Evolutionary conservation across 331 rosid species (phyloP).

Genomic region (Acacia concinna): DNA sequence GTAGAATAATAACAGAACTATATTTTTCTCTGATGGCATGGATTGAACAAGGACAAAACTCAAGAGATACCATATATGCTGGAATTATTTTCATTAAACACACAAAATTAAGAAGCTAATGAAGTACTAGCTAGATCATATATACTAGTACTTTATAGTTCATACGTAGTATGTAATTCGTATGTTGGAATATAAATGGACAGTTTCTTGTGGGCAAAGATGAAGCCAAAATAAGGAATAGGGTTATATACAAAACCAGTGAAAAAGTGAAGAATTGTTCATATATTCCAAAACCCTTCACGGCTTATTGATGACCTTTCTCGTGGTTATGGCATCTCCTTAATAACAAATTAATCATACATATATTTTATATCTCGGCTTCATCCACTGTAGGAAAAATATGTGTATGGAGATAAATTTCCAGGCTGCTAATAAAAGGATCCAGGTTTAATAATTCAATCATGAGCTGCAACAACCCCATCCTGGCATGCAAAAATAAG

Average conservation of each 20-base stretch:
- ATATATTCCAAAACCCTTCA: conserved; percentile 31
- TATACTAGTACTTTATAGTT: background rate
- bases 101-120: background rate
- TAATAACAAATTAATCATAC: conserved; percentile 3
- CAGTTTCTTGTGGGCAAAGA: conserved; percentile 15
- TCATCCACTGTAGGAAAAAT: background rate
- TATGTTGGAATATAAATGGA: background rate
- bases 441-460: background rate
- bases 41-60: background rate
- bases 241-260: conserved; percentile 24
- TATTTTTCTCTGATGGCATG: background rate
- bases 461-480: background rate
- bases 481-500: conserved; percentile 33
- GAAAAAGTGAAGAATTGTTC: conserved; percentile 37
- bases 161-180: background rate
- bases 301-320: conserved; percentile 4
- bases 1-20: background rate
- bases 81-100: background rate
- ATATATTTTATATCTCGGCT: background rate
- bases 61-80: background rate
- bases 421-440: conserved; percentile 14
- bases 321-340: conserved; percentile 17
- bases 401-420: background rate
- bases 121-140: background rate
- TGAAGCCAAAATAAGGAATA: conserved; percentile 17